Conservation (phyloP, 2,329 filamentous ascomycete genomes). For the Fusarium clavum region DNA sequence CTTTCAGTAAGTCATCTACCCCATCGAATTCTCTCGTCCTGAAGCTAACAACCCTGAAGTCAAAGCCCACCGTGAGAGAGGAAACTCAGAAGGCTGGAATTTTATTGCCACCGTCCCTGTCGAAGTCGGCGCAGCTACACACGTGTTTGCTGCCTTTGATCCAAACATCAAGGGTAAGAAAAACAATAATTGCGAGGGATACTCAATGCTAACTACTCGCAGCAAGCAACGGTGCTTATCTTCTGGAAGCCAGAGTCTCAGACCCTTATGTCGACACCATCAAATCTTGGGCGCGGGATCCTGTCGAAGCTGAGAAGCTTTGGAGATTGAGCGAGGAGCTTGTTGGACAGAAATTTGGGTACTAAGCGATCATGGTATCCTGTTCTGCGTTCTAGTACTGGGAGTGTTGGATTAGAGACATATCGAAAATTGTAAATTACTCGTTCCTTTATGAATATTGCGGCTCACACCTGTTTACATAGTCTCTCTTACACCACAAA, state of each 20-base stretch:
- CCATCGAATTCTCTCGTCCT: accelerated
- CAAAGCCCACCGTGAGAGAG: conserved; percentile 37
- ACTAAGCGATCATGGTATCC: conserved; percentile 17
- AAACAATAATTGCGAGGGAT: accelerated
- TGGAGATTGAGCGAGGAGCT: conserved; percentile 61
- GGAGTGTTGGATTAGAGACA: background rate
- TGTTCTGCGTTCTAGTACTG: background rate
- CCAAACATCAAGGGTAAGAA: conserved; percentile 47
- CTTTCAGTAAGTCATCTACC: conserved; percentile 20
- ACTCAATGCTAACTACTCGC: background rate
- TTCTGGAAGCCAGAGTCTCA: conserved; percentile 50
- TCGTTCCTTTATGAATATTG: background rate
- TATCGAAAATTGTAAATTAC: background rate
- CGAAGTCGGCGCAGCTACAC: conserved; percentile 50
- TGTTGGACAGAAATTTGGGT: conserved; percentile 56
- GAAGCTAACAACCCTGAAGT: conserved; percentile 8
- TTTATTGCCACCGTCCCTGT: conserved; percentile 35
- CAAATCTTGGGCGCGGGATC: conserved; percentile 49
- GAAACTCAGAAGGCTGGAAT: conserved; percentile 42
- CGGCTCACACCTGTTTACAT: background rate
- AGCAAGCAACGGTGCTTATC: conserved; percentile 50
- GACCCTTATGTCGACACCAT: conserved; percentile 48
- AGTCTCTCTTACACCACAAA: background rate
- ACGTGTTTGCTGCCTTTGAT: conserved; percentile 54
- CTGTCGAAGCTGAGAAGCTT: conserved; percentile 55